Evolutionary conservation across 2,329 filamentous ascomycete species (phyloP).

Genomic region (Cordyceps cicadae): DNA sequence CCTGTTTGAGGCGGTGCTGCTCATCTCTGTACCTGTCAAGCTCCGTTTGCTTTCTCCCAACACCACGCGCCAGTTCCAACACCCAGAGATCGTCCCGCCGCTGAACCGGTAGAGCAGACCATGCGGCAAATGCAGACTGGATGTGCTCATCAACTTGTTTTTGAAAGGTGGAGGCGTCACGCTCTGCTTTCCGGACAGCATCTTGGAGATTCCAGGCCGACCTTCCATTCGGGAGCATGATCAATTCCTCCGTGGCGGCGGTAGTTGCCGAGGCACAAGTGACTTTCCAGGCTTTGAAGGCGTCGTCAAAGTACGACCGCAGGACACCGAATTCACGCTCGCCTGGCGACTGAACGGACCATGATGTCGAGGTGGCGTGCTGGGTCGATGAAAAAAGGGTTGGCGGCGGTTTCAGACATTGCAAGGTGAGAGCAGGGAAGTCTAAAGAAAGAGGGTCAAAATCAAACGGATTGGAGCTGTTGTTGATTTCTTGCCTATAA

Average conservation of each 20-base stretch:
- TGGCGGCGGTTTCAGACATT: slow-evolving; percentile 69
- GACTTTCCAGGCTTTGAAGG: slow-evolving; percentile 59
- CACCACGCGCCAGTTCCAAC: slow-evolving; percentile 51
- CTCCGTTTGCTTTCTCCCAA: slow-evolving; percentile 50
- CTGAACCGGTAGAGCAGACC: slow-evolving; percentile 55
- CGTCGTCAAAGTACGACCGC: slow-evolving; percentile 54
- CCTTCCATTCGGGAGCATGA: slow-evolving; percentile 36
- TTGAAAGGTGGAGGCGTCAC: slow-evolving; percentile 52
- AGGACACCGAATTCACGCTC: slow-evolving; percentile 67
- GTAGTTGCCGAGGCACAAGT: slow-evolving; percentile 43
- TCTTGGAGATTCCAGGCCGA: slow-evolving; percentile 36
- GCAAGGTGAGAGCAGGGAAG: slow-evolving; percentile 77
- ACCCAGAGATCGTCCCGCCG: slow-evolving; percentile 53
- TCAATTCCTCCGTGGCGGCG: slow-evolving; percentile 41
- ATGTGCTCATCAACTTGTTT: slow-evolving; percentile 66
- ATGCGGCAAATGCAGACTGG: slow-evolving; percentile 67
- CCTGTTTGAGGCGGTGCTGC: slow-evolving; percentile 45
- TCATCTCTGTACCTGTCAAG: slow-evolving; percentile 41
- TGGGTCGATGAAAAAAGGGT: slow-evolving; percentile 77
- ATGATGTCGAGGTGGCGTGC: slow-evolving; percentile 68
- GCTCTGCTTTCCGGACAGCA: slow-evolving; percentile 39
- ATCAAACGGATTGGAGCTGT: slow-evolving; percentile 54
- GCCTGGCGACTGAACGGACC: slow-evolving; percentile 70
- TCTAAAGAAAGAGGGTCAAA: slow-evolving; percentile 81
- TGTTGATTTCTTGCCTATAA: slow-evolving; percentile 45